A percentile compares a stretch with the other conserved stretches of the same genome.
Conservation (phyloP, 2,329 filamentous ascomycete species). For the Trichophyton verrucosum region DNA sequence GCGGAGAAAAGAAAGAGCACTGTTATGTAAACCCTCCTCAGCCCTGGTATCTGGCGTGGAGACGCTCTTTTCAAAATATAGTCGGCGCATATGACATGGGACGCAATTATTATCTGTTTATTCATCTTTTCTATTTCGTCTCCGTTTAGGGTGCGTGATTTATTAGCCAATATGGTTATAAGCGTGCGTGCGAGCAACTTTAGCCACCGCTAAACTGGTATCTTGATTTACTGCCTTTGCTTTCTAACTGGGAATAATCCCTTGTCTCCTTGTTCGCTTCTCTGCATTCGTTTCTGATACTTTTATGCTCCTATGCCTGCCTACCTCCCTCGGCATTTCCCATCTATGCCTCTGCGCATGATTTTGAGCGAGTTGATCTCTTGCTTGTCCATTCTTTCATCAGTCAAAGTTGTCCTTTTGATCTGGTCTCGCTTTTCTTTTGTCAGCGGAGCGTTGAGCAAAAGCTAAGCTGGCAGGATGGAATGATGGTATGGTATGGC, state of each 20-base stretch:
- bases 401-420: slow-evolving; percentile 45
- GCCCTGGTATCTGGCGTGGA: background rate
- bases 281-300: background rate
- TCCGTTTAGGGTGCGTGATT: background rate
- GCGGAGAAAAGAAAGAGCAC: slow-evolving; percentile 80
- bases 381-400: slow-evolving; percentile 1
- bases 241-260: background rate
- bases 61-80: background rate
- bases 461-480: background rate
- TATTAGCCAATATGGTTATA: background rate
- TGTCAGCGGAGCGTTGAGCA: background rate
- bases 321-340: slow-evolving; percentile 1
- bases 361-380: background rate
- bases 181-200: background rate
- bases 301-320: background rate
- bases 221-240: background rate
- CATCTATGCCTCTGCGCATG: background rate
- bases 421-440: slow-evolving; percentile 20
- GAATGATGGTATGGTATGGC: background rate
- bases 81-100: background rate
- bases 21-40: background rate
- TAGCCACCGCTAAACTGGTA: background rate
- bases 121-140: background rate
- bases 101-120: slow-evolving; percentile 4
- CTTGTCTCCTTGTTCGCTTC: background rate